These are phyloP conservation scores for Fraxinus anomala DNA, from an alignment of 257 asterid species.

Conservation along the genomic window DNA sequence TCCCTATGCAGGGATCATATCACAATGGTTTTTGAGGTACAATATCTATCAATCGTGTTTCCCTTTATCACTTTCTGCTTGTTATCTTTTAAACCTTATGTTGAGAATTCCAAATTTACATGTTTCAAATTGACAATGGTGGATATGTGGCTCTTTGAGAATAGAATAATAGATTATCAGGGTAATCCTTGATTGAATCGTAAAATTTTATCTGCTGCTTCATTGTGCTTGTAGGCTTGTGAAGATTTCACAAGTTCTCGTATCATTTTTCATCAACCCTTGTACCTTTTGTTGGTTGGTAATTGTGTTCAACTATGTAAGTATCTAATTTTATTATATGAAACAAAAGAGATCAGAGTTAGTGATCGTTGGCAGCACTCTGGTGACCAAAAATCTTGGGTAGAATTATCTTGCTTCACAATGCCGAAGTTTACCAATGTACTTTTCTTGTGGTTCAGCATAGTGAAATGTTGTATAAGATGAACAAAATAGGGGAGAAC, in stretches of 20 bases:
- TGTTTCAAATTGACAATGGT: not conserved
- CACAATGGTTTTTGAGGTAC: constrained; percentile 58
- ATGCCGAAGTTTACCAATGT: not conserved
- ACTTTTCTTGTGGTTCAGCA: not conserved
- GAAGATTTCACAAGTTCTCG: not conserved
- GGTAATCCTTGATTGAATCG: not conserved
- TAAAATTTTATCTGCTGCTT: not conserved
- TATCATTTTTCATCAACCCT: not conserved
- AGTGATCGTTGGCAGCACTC: not conserved
- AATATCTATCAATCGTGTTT: not conserved
- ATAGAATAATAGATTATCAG: not conserved
- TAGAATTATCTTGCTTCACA: not conserved
- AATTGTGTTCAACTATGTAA: not conserved
- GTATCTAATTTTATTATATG: not conserved
- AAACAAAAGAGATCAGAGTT: not conserved
- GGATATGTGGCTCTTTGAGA: not conserved
- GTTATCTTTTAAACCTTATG: not conserved
- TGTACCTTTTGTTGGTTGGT: not conserved
- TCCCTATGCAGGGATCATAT: constrained; percentile 60
- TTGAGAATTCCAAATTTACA: not conserved
- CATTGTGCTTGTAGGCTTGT: not conserved
- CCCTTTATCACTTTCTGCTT: not conserved
- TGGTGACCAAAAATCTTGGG: not conserved
- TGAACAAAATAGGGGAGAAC: not conserved
- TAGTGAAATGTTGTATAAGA: not conserved